Conservation (phyloP, 257 asterid species). For the Voacanga thouarsii region DNA sequence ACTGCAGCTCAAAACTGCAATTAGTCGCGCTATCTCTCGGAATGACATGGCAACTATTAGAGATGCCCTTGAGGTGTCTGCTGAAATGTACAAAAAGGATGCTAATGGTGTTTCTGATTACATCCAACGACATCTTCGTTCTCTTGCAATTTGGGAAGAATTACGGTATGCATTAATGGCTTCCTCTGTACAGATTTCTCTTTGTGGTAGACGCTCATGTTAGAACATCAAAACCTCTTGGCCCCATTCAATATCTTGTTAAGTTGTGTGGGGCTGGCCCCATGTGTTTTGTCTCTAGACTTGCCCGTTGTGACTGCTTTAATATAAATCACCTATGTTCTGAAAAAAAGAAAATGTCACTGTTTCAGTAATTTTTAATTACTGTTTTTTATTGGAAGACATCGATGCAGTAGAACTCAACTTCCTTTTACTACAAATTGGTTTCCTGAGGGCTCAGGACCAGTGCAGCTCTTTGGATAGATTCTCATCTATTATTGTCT, state of each 20-base stretch:
- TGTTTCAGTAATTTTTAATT: neutral
- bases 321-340: neutral
- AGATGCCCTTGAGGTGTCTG: constrained; percentile 98
- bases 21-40: constrained; percentile 78
- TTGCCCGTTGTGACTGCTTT: neutral
- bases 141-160: constrained; percentile 94
- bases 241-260: neutral
- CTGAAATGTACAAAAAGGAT: constrained; percentile 90
- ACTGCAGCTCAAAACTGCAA: constrained; percentile 85
- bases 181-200: neutral
- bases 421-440: neutral
- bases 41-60: constrained; percentile 94
- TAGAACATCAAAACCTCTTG: neutral
- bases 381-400: neutral
- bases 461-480: neutral
- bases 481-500: neutral
- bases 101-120: constrained; percentile 72
- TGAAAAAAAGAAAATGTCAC: neutral
- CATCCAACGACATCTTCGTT: constrained; percentile 86
- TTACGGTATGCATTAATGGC: constrained; percentile 53
- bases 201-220: neutral
- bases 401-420: neutral
- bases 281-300: neutral
- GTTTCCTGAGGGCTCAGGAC: neutral
- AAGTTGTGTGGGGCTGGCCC: neutral